These are phyloP conservation scores for Nemania abortiva DNA, from an alignment of 2,329 filamentous ascomycete species.

Conservation along the genomic window DNA sequence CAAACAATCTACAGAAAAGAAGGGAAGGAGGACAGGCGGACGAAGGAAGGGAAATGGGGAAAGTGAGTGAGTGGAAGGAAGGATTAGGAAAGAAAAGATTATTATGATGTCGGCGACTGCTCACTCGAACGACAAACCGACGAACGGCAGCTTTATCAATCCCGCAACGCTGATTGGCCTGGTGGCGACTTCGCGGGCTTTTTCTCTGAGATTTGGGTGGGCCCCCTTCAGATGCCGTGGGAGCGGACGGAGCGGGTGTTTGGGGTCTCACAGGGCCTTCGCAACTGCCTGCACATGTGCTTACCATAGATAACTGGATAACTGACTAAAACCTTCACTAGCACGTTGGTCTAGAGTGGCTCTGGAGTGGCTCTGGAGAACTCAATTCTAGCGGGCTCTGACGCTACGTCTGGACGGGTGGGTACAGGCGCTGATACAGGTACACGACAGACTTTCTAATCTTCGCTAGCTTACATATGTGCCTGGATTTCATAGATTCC, in stretches of 20 bases:
- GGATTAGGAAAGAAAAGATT: neutral
- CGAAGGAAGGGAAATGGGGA: neutral
- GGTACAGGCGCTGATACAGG: constrained; percentile 4
- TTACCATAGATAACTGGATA: constrained; percentile 1
- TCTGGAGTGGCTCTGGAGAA: constrained; percentile 12
- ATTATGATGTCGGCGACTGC: constrained; percentile 9
- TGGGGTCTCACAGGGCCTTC: constrained; percentile 1
- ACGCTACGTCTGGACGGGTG: constrained; percentile 6
- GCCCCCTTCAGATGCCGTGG: constrained; percentile 20
- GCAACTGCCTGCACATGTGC: constrained; percentile 16
- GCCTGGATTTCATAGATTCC: neutral
- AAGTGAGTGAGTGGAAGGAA: neutral
- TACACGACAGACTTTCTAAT: constrained; percentile 2
- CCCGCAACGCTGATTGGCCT: constrained; percentile 28
- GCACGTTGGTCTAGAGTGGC: constrained; percentile 2
- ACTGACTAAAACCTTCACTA: constrained; percentile 13
- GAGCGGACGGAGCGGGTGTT: neutral
- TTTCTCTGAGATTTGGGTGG: constrained; percentile 29
- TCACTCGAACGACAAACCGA: constrained; percentile 8
- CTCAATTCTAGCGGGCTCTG: constrained; percentile 8
- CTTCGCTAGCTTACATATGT: neutral
- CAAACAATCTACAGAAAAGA: neutral
- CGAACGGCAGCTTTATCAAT: constrained; percentile 35
- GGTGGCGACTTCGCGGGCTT: constrained; percentile 24
- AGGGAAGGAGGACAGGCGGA: neutral